Evolutionary conservation across 352 stramenopile species (phyloP), one percentile per base, ranked within the genome.

Genomic region (Peronospora farinosa): DNA sequence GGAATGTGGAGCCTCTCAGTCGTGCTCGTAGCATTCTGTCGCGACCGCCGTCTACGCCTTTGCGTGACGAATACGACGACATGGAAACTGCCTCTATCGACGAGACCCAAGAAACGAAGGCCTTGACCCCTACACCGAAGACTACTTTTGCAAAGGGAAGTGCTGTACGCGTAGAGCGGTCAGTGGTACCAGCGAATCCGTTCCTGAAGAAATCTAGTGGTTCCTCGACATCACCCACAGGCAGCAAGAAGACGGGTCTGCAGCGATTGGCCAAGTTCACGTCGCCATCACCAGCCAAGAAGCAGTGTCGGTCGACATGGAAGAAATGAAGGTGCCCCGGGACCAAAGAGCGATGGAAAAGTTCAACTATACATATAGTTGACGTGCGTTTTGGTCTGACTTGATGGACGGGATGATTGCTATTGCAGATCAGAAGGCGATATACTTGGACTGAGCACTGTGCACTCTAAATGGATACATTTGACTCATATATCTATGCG

Each of bases 181-280:
- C 73, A 0, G 67, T 84, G 31, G 73, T 73, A 21, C 78, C 78
- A 2, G 58, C 67, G 15, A 89, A 89, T 47, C 78, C 78, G 54
- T 89, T 89, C 41, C 42, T 89, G 13, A 88, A 86, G 54, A 86
- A 84, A 25, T 48, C 78, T 6, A 38, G 35, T 2, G 37, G 25
- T 12, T 63, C 48, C 4, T 40, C 47, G 8, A 44, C 54, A 2
- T 60, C 58, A 0, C 47, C 49, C 7, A 56, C 59, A 12, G 40
- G 43, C 15, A 42, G 48, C n/a, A 80, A 78, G 46, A 73, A 71
- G 53, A 73, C 49, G 5, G 78, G 78, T 2, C 54, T 88, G 23
- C 72, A 83, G 40, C 65, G 75, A 12, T 53, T 89, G 38, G 71
- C 75, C 25, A 78, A 86, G 52, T 89, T 89, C 33, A 51, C 69